Conservation (phyloP, 352 stramenopile species). For the Phytopythium litorale region DNA sequence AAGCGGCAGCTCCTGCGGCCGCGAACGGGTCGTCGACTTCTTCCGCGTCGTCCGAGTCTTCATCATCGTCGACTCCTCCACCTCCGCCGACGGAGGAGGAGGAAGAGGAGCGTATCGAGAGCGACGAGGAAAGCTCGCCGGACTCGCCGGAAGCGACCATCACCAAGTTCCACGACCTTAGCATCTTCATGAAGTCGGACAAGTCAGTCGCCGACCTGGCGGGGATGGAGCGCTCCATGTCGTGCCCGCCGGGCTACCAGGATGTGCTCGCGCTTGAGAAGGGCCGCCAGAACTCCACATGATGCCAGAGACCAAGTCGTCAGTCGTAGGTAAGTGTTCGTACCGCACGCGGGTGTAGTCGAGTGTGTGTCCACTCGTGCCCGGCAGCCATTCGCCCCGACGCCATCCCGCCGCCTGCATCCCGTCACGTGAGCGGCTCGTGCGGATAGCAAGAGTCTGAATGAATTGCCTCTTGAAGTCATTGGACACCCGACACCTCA, state of each 20-base stretch:
- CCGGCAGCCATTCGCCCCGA: background rate
- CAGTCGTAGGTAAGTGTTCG: background rate
- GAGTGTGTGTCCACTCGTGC: background rate
- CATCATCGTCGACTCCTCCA: constrained; percentile 4
- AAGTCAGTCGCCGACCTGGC: constrained; percentile 69
- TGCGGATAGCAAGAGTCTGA: too few relatives aligned
- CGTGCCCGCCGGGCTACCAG: constrained; percentile 64
- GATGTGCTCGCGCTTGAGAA: constrained; percentile 40
- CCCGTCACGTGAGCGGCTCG: too few relatives aligned
- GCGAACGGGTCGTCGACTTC: background rate
- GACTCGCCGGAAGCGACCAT: constrained; percentile 48
- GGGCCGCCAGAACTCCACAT: constrained; percentile 20
- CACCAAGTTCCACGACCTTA: constrained; percentile 76
- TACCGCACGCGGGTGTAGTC: background rate
- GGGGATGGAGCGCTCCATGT: constrained; percentile 70
- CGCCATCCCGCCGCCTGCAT: too few relatives aligned
- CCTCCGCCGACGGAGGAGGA: constrained; percentile 16
- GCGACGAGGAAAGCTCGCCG: constrained; percentile 13
- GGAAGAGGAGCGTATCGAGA: constrained; percentile 20
- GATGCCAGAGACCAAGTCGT: background rate
- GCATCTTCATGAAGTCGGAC: constrained; percentile 69
- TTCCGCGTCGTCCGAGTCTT: background rate
- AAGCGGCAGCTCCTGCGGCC: constrained; percentile 4
- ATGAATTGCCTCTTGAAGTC: too few relatives aligned
- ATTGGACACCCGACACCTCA: too few relatives aligned